Conservation (phyloP, 2,329 filamentous ascomycete genomes). For the Xylariaceae sp. region DNA sequence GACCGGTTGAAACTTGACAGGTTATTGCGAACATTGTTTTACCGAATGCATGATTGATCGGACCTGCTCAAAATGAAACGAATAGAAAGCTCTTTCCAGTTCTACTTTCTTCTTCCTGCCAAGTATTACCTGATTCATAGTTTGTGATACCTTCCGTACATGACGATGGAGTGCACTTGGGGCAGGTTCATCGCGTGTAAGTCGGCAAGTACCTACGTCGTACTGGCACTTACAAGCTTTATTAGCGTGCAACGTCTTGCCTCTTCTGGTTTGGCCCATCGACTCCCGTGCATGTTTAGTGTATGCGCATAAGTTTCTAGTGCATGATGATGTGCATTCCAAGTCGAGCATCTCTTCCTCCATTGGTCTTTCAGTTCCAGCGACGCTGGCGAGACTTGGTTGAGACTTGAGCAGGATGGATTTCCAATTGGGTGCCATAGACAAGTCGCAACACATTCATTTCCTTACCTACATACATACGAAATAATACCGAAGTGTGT, state of each 20-base stretch:
- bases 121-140: no score
- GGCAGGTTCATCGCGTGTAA: no score
- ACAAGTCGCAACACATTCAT: background rate
- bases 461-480: background rate
- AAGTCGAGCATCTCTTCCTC: background rate
- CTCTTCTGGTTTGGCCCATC: constrained; percentile 1
- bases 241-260: constrained; percentile 4
- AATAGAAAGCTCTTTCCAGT: no score
- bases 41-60: no score
- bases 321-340: background rate
- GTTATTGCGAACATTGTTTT: no score
- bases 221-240: background rate
- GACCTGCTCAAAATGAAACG: no score
- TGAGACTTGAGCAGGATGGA: background rate
- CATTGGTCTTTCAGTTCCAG: background rate
- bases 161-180: no score
- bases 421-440: background rate
- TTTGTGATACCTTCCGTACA: no score
- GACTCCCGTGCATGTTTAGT: background rate
- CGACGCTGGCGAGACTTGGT: background rate
- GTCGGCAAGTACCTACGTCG: background rate
- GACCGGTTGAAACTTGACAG: no score
- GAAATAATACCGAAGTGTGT: no score
- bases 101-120: no score
- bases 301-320: background rate